Base-by-base conservation (phyloP, 106 monocot genomes). In the Triglochin maritima region DNA sequence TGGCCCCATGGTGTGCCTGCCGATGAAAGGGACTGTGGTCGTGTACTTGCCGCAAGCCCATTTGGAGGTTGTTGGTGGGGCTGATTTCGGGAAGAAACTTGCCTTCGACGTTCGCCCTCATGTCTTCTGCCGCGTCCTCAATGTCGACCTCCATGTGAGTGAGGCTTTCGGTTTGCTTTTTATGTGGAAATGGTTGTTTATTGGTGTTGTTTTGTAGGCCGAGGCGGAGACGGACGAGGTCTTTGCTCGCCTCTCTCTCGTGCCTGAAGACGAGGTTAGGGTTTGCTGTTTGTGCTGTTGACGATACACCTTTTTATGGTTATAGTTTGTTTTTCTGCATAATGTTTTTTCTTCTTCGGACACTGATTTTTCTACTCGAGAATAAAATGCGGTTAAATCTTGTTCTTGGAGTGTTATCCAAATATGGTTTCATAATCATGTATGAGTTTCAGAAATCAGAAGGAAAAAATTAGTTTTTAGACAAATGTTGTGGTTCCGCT, bases 31-130 rank as follows among this genome's bases (percentile, higher is more conserved):
- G 7, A 76, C 66, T 60, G 11, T 52, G 14, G 80, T 80, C 0
- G 71, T 80, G 13, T 80, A 80, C 71, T 69, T 81, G 41, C 81
- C 81, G 17, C 81, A 81, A 68, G 81, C 67, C 49, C 81, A 81
- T 56, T 12, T 72, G 62, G 81, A 76, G 57, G 68, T 17, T 5
- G 46, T 11, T 14, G 70, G 7, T 17, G 59, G n/a, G 6, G 67
- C 17, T 42, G 14, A 3, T 15, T 64, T 2, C 48, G 70, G 56
- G n/a, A 8, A 13, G 46, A 17, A 48, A 45, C 15, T 54, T 47
- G 54, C 45, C 6, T 55, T 17, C 6, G 61, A 71, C 52, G 4
- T 72, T 16, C 52, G 67, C 17, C 61, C 80, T 0, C 81, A 81
- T 10, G 76, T 81, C 13, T 71, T 72, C 71, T 81, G 81, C 68